Evolutionary conservation across 2,329 filamentous ascomycete genomes (phyloP).

Genomic region (Zasmidium cellare): DNA sequence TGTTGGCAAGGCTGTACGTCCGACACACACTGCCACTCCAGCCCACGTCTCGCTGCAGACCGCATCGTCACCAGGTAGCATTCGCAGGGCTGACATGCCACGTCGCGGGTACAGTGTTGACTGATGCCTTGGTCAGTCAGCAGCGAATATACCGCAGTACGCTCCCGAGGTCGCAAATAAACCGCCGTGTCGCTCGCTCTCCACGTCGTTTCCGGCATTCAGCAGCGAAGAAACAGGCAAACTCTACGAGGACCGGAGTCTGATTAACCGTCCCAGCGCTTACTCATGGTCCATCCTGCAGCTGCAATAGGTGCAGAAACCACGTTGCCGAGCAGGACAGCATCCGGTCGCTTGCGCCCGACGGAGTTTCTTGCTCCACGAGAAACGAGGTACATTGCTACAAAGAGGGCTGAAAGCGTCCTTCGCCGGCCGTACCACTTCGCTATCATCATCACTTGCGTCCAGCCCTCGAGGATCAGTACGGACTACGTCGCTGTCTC

Average conservation of each 20-base stretch:
- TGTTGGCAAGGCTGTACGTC: neutral
- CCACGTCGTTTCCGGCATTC: neutral
- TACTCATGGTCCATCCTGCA: neutral
- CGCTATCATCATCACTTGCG: neutral
- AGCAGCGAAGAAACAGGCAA: neutral
- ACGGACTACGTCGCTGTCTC: neutral
- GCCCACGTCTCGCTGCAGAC: neutral
- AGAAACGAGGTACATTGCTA: neutral
- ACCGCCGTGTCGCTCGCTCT: neutral
- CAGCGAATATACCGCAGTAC: neutral
- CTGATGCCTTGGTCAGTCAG: neutral
- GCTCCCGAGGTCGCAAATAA: neutral
- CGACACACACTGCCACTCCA: neutral
- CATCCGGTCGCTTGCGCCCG: neutral
- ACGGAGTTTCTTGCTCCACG: neutral
- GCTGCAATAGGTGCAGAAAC: neutral
- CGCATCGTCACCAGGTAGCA: neutral
- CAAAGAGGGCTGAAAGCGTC: neutral
- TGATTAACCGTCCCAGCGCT: neutral
- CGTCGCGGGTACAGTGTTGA: neutral
- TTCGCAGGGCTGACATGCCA: constrained; percentile 2
- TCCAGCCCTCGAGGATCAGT: neutral
- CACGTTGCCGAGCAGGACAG: neutral
- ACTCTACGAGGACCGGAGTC: neutral
- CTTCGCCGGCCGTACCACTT: neutral